Evolutionary conservation across 305 asterid species (phyloP), one percentile per base, ranked within the genome.

Genomic region (Ajuga reptans): DNA sequence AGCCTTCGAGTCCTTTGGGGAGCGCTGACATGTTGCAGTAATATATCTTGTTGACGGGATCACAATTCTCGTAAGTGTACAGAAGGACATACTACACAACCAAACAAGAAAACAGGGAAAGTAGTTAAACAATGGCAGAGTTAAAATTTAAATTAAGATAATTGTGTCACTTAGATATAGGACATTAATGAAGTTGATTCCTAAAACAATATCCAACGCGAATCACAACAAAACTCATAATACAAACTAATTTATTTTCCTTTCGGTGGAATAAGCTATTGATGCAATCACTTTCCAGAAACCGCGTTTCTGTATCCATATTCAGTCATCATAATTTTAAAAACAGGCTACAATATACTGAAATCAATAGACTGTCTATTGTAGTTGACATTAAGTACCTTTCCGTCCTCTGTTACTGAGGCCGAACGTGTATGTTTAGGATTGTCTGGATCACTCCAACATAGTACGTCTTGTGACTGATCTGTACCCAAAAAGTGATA

Each of bases 391-490:
- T 8, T 9, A 3, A 56, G 42, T 62, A 87, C 95, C 93, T 86
- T 82, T 31, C 96, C 96, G 43, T 90, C 96, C 15, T 84, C 82
- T 0, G 96, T 90, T 3, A 90, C 85, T 5, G 85, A 79, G 51
- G 89, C 91, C 0, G 50, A 66, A 62, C 76, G 85, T n/a, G 83
- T 80, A 57, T 87, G 84, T 34, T 81, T 86, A n/a, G 96, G 91
- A 57, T 86, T 87, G 43, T 84, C 83, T 4, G 84, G 72, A 77
- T 90, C 95, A 18, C 79, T 81, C 93, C 93, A 90, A 75, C 95
- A 85, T 54, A 87, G 78, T 61, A 86, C 72, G 74, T 90, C 95
- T 58, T 87, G 83, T 17, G 85, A 87, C 67, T 90, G 95, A 80
- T 84, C 79, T 5, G 84, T 83, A 6, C 93, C 95, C 71, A 90